phyloP scores from a whole-genome alignment of 108 stramenopile genomes.

The Skeletonema menzelii region DNA sequence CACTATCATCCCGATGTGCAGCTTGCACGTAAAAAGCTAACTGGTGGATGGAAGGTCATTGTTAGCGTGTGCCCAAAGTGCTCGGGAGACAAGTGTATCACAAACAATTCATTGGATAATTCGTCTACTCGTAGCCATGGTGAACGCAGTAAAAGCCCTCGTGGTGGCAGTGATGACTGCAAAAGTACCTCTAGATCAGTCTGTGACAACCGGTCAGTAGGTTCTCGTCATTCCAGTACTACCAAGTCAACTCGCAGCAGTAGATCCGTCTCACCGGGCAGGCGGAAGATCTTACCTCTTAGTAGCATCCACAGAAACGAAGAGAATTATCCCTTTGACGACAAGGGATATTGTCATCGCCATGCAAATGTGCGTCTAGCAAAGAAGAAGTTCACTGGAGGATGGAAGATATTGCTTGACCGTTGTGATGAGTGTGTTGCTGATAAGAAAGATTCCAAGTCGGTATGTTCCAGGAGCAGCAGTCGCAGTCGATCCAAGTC shows the following conservation, averaged over 20 bases:
- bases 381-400: conserved; percentile 37
- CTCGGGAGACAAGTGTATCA: conserved; percentile 16
- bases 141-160: not conserved
- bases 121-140: not conserved
- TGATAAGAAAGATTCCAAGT: conserved; percentile 5
- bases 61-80: conserved; percentile 33
- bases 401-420: conserved; percentile 44
- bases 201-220: conserved; percentile 18
- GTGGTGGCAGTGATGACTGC: not conserved
- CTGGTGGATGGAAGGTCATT: conserved; percentile 36
- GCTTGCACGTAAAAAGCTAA: conserved; percentile 38
- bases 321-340: not conserved
- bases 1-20: conserved; percentile 38
- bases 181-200: not conserved
- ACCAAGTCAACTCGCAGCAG: not conserved
- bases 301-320: not conserved
- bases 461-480: not conserved
- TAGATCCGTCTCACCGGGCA: not conserved
- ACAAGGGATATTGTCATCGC: conserved; percentile 12
- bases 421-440: conserved; percentile 28
- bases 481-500: not conserved
- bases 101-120: conserved; percentile 5
- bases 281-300: not conserved
- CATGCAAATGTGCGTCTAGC: conserved; percentile 44
- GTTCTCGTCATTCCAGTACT: conserved; percentile 14